Evolutionary conservation across 257 asterid species (phyloP).

Genomic region (Cordia subcordata): DNA sequence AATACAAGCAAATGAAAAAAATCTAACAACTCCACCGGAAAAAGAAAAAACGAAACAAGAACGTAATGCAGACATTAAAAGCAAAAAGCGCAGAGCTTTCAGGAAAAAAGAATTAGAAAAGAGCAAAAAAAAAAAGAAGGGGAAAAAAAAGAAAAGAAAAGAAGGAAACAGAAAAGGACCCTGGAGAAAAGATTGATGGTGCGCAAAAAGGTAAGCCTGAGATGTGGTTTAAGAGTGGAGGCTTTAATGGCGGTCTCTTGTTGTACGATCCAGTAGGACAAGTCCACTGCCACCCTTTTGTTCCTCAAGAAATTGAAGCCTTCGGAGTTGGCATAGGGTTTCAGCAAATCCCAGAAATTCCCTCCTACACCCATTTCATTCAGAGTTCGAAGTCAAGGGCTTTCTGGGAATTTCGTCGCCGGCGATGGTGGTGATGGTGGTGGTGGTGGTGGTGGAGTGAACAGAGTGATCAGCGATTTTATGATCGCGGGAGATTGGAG

Average conservation of each 20-base stretch:
- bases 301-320: conserved; percentile 89
- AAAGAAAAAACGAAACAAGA: neutral
- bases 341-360: conserved; percentile 92
- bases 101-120: neutral
- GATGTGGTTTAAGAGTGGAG: conserved; percentile 58
- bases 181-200: conserved; percentile 77
- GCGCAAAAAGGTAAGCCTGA: conserved; percentile 77
- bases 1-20: no score
- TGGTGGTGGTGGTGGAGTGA: neutral
- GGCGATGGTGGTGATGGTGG: neutral
- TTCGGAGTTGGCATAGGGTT: conserved; percentile 63
- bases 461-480: neutral
- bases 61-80: neutral
- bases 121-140: neutral
- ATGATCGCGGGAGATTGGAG: neutral
- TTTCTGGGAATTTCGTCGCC: neutral
- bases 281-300: conserved; percentile 92
- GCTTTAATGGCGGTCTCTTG: conserved; percentile 88
- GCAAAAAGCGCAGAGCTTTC: no score
- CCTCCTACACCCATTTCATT: conserved; percentile 80
- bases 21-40: neutral
- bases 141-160: neutral
- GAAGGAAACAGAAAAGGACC: conserved; percentile 35
- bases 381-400: neutral
- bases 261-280: conserved; percentile 93